Evolutionary conservation across 352 stramenopile species (phyloP).

Genomic region (Phytophthora syringae): DNA sequence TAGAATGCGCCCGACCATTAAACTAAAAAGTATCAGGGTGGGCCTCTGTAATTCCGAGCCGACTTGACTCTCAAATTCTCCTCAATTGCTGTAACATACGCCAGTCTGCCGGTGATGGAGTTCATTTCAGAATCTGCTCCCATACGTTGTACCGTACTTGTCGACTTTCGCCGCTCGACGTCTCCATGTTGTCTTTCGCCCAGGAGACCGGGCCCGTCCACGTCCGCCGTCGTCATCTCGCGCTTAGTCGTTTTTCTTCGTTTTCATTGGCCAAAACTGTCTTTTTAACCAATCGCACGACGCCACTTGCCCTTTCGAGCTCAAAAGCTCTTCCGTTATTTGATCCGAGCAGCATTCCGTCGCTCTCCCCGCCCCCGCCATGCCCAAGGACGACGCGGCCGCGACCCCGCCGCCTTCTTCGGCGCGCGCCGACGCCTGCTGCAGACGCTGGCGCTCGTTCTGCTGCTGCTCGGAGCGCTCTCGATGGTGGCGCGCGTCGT

Average conservation of each 20-base stretch:
- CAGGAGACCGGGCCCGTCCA: too few relatives aligned
- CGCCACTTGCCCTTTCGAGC: conserved; percentile 18
- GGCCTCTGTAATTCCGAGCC: too few relatives aligned
- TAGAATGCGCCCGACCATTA: too few relatives aligned
- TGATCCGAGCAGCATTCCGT: conserved; percentile 26
- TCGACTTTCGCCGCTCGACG: not conserved
- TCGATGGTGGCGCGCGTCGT: conserved; percentile 34
- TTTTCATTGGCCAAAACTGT: conserved; percentile 7
- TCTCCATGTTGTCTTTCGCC: not conserved
- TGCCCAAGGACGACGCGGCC: conserved; percentile 22
- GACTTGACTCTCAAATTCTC: too few relatives aligned
- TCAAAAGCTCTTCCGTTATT: conserved; percentile 15
- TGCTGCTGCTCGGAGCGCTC: conserved; percentile 28
- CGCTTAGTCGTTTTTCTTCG: conserved; percentile 14
- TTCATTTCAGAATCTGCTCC: too few relatives aligned
- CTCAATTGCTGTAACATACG: too few relatives aligned
- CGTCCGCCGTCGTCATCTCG: conserved; percentile 15
- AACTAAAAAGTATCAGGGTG: too few relatives aligned
- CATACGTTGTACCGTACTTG: too few relatives aligned
- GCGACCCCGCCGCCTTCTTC: conserved; percentile 3
- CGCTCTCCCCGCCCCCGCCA: conserved; percentile 31
- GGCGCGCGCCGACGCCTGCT: conserved; percentile 12
- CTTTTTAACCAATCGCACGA: conserved; percentile 18
- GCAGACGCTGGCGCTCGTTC: conserved; percentile 28
- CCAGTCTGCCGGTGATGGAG: too few relatives aligned